Percentiles rank a stretch among this genome's conserved stretches.
These are phyloP conservation scores for Leccinum pachyderme DNA, from an alignment of 1,284 basidiomycete genomes.

Conservation along the genomic window DNA sequence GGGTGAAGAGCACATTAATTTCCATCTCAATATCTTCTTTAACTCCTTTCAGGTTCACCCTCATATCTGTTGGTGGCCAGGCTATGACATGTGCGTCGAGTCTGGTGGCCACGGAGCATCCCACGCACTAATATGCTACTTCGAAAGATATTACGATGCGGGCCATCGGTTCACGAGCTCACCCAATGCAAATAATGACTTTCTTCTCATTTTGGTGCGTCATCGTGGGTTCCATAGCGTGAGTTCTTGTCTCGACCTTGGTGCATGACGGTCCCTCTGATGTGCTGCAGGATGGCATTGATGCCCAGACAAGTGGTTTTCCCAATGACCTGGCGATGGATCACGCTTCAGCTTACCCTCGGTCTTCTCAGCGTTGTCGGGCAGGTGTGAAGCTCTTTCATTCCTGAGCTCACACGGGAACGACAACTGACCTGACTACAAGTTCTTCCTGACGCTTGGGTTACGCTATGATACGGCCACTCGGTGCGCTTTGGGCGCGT, in stretches of 20 bases:
- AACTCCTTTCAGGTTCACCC: conserved; percentile 41
- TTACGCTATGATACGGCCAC: conserved; percentile 30
- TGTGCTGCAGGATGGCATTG: conserved; percentile 13
- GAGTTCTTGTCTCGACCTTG: conserved; percentile 1
- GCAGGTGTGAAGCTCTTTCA: conserved; percentile 33
- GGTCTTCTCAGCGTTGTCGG: conserved; percentile 47
- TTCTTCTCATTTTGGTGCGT: conserved; percentile 67
- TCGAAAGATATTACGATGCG: conserved; percentile 61
- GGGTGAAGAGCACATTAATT: conserved; percentile 36
- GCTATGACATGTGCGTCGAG: conserved; percentile 44
- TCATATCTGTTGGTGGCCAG: conserved; percentile 60
- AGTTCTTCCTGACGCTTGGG: conserved; percentile 11
- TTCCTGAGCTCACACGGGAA: neutral
- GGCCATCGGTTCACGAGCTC: conserved; percentile 71
- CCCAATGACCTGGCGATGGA: conserved; percentile 40
- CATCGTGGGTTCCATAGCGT: conserved; percentile 52
- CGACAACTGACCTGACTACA: neutral
- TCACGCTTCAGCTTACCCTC: conserved; percentile 35
- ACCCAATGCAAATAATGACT: conserved; percentile 69
- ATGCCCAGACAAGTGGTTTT: conserved; percentile 34
- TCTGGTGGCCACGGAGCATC: neutral
- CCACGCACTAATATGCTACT: neutral
- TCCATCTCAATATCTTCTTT: neutral
- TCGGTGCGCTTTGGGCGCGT: conserved; percentile 16
- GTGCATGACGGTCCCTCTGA: neutral